A percentile compares a stretch with the other conserved stretches of the same genome.
These are phyloP conservation scores for Candida tetrigidarum DNA, from an alignment of 1,139 yeast species.

Conservation along the genomic window DNA sequence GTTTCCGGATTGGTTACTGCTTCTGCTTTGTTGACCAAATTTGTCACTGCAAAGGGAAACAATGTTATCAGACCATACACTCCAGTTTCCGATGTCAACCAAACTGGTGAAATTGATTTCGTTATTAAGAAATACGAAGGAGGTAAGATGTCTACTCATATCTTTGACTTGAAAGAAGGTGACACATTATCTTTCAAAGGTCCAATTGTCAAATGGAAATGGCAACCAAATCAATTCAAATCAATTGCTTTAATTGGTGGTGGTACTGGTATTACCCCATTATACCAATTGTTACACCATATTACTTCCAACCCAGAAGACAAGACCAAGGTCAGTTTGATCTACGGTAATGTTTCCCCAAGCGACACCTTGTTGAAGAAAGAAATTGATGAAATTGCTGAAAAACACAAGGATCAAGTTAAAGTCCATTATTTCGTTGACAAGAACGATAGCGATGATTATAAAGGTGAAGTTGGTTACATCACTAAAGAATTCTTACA, in stretches of 20 bases:
- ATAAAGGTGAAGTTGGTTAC: slow-evolving; percentile 86
- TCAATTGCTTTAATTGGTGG: slow-evolving; percentile 91
- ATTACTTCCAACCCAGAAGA: slow-evolving; percentile 78
- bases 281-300: slow-evolving; percentile 86
- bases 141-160: slow-evolving; percentile 85
- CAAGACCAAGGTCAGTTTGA: slow-evolving; percentile 68
- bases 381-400: slow-evolving; percentile 74
- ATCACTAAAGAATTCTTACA: slow-evolving; percentile 78
- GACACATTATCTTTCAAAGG: slow-evolving; percentile 94
- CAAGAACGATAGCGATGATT: slow-evolving; percentile 64
- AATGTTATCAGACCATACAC: slow-evolving; percentile 97
- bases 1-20: slow-evolving; percentile 83
- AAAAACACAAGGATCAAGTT: slow-evolving; percentile 66
- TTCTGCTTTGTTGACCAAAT: slow-evolving; percentile 80
- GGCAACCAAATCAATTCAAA: slow-evolving; percentile 83
- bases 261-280: slow-evolving; percentile 96
- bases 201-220: slow-evolving; percentile 90
- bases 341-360: slow-evolving; percentile 79
- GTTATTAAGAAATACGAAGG: slow-evolving; percentile 82
- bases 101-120: slow-evolving; percentile 77
- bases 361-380: slow-evolving; percentile 80
- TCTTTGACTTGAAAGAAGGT: slow-evolving; percentile 69
- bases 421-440: slow-evolving; percentile 72
- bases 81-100: slow-evolving; percentile 74
- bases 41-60: slow-evolving; percentile 80